Evolutionary conservation across 495 filamentous ascomycete genomes (phyloP).

Genomic region (Neurospora pannonica): DNA sequence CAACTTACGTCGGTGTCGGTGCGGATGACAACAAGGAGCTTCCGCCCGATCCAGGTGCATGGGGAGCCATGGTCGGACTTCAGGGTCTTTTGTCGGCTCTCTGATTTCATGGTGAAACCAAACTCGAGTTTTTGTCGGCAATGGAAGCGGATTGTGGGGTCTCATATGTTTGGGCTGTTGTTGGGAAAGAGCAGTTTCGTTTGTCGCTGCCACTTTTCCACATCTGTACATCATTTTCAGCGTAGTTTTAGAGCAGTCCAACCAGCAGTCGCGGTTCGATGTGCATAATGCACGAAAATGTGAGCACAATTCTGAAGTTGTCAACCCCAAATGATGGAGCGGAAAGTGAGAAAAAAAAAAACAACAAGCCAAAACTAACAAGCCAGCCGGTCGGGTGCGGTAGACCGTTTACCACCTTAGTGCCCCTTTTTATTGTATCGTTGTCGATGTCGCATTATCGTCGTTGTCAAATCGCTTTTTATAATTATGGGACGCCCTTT

Average conservation of each 20-base stretch:
- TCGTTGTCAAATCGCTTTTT: background rate
- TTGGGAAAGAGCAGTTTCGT: background rate
- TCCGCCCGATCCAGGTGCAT: conserved; percentile 52
- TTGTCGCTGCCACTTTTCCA: background rate
- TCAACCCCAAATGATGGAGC: background rate
- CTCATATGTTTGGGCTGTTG: background rate
- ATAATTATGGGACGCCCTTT: background rate
- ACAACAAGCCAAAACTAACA: background rate
- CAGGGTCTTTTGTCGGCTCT: conserved; percentile 31
- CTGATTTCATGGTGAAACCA: background rate
- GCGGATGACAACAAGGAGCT: conserved; percentile 32
- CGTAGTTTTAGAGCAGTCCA: background rate
- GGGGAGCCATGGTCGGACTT: conserved; percentile 51
- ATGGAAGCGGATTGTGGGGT: background rate
- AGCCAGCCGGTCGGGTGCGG: background rate
- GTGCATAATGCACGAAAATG: background rate
- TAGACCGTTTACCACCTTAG: background rate
- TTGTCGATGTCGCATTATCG: background rate
- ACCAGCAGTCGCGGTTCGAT: background rate
- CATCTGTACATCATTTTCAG: background rate
- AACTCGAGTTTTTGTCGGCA: background rate
- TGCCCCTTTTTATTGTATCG: background rate
- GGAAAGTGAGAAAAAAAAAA: background rate
- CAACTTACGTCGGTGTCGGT: conserved; percentile 48
- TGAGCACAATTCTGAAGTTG: background rate